Evolutionary conservation across 148 eudicot genomes (phyloP), one percentile per base, ranked within the genome.

Genomic region (Hydrangea macrophylla): DNA sequence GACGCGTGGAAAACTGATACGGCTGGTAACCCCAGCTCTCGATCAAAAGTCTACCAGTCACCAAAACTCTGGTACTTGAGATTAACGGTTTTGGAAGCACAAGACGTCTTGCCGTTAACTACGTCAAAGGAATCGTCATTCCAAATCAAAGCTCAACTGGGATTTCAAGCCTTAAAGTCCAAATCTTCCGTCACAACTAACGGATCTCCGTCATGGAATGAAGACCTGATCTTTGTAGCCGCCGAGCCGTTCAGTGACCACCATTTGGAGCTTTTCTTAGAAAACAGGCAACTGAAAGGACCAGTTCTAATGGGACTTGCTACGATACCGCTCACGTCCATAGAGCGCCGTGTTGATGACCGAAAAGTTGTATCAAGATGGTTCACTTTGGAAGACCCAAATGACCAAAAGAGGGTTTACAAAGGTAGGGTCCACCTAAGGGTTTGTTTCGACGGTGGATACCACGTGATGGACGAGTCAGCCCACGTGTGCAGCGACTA

Each of bases 381-480:
- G 98, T 71, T 83, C 54, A 86, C 75, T 2, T 77, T 93, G 18
- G 92, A 88, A n/a, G 87, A 90, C 22, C 83, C 83, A 0, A 66
- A 62, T 23, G 82, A 80, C 15, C 74, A 76, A 44, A 82, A 80
- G 39, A 69, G 80, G 28, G 76, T 42, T 8, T 90, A 90, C 59
- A 83, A 73, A 63, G 89, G 95, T 26, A 86, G 98, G 70, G 75
- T 90, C 39, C 96, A 93, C 25, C 30, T 93, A 65, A 74, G 95
- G 61, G 72, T 93, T 5, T 93, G 96, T 42, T 88, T 93, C 23
- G 98, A 93, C 51, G 98, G 98, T 35, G 98, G 98, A 78, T 93
- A 93, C 63, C 95, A 93, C 55, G 98, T 93, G 70, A 93, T 93
- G 98, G 98, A 93, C 28, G 98, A 93, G 73, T 84, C 92, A 0